These are phyloP conservation scores for Tuber umbilicatum DNA, from an alignment of 495 filamentous ascomycete genomes.

Conservation along the genomic window DNA sequence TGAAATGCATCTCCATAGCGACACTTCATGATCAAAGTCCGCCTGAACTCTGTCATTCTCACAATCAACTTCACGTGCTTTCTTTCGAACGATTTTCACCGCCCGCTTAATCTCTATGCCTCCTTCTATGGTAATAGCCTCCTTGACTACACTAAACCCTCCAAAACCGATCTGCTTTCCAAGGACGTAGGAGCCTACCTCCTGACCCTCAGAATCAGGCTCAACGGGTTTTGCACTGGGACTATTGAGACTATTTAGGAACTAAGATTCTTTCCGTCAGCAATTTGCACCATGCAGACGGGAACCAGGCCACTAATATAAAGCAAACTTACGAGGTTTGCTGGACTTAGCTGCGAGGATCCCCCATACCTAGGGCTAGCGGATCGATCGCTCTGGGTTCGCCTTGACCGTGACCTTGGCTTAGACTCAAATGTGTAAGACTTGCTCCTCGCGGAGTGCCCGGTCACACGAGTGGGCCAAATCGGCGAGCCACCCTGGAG, in stretches of 20 bases:
- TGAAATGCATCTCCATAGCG: constrained; percentile 62
- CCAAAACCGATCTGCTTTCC: constrained; percentile 64
- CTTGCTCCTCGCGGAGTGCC: constrained; percentile 26
- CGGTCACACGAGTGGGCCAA: constrained; percentile 21
- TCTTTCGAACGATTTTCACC: constrained; percentile 68
- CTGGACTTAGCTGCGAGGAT: constrained; percentile 45
- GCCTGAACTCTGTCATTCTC: constrained; percentile 66
- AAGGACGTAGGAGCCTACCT: constrained; percentile 66
- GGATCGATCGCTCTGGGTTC: constrained; percentile 48
- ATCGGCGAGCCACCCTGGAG: constrained; percentile 21
- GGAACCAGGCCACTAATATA: constrained; percentile 44
- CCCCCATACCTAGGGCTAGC: constrained; percentile 46
- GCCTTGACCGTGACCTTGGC: constrained; percentile 25
- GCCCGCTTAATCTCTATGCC: constrained; percentile 52
- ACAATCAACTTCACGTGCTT: constrained; percentile 52
- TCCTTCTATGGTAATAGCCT: constrained; percentile 61
- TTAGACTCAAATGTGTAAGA: constrained; percentile 24
- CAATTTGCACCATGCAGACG: constrained; percentile 49
- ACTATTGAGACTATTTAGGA: constrained; percentile 44
- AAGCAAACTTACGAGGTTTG: constrained; percentile 47
- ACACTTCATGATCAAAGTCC: constrained; percentile 68
- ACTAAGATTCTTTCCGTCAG: constrained; percentile 56
- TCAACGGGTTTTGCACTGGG: constrained; percentile 46
- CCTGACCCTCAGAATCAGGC: constrained; percentile 67
- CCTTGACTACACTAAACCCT: constrained; percentile 66